These are phyloP conservation scores for Geotrichum bryndzae DNA, from an alignment of 1,139 yeast genomes.

Conservation along the genomic window DNA sequence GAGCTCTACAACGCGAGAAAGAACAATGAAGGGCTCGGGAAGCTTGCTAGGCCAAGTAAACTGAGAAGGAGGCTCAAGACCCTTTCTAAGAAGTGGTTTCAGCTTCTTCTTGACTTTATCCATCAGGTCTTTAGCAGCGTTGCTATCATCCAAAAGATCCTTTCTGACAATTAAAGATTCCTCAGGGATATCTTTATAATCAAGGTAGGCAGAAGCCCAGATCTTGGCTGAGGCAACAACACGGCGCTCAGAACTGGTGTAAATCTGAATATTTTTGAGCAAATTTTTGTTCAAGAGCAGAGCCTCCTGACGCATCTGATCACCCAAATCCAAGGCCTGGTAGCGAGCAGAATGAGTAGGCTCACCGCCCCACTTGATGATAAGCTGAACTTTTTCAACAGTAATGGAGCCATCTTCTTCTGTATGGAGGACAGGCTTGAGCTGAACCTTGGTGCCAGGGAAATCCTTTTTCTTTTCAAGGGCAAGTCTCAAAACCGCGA, in stretches of 20 bases:
- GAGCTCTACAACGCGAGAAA: slow-evolving; percentile 86
- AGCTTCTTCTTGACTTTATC: slow-evolving; percentile 95
- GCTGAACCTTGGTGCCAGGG: slow-evolving; percentile 95
- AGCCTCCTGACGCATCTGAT: slow-evolving; percentile 87
- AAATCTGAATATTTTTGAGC: slow-evolving; percentile 76
- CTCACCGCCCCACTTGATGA: slow-evolving; percentile 98
- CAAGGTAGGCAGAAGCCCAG: slow-evolving; percentile 77
- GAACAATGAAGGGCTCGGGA: slow-evolving; percentile 94
- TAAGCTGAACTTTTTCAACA: slow-evolving; percentile 92
- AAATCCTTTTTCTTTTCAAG: slow-evolving; percentile 81
- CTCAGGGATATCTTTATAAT: slow-evolving; percentile 66
- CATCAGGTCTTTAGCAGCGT: slow-evolving; percentile 97
- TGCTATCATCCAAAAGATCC: slow-evolving; percentile 89
- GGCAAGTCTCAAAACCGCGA: slow-evolving; percentile 71
- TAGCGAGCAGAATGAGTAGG: slow-evolving; percentile 96
- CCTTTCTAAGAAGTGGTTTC: slow-evolving; percentile 89
- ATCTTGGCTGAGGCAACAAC: slow-evolving; percentile 88
- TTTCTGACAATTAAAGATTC: slow-evolving; percentile 79
- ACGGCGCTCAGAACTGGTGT: slow-evolving; percentile 89
- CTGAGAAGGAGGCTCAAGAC: slow-evolving; percentile 97
- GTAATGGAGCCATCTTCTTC: slow-evolving; percentile 27
- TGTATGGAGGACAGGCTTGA: slow-evolving; percentile 74
- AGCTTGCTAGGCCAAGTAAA: slow-evolving; percentile 98
- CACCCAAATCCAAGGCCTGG: slow-evolving; percentile 94
- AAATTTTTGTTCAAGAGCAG: slow-evolving; percentile 80